Conservation (phyloP, 805 yeast genomes). For the Kuraishia borneana region DNA sequence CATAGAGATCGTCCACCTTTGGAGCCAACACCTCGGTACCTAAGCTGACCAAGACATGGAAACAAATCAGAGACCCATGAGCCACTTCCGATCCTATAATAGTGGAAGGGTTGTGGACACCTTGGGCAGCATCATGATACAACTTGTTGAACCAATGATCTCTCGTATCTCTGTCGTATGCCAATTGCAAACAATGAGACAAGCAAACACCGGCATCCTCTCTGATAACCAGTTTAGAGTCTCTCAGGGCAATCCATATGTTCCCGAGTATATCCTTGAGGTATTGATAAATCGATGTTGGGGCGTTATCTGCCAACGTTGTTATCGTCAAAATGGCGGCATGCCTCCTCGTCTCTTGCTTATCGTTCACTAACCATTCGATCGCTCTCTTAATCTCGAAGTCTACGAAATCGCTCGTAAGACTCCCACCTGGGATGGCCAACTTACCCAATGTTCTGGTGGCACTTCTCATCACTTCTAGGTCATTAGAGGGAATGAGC, state of each 20-base stretch:
- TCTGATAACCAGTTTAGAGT: constrained; percentile 62
- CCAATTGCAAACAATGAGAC: constrained; percentile 65
- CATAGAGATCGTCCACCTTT: constrained; percentile 68
- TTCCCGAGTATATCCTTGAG: constrained; percentile 70
- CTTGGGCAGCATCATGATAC: constrained; percentile 19
- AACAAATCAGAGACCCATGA: constrained; percentile 83
- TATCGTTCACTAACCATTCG: constrained; percentile 86
- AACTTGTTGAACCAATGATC: constrained; percentile 67
- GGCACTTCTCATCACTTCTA: constrained; percentile 78
- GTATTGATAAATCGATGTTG: constrained; percentile 70
- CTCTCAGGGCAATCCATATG: constrained; percentile 82
- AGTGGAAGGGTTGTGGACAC: constrained; percentile 10
- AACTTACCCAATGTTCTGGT: constrained; percentile 80
- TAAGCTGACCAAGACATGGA: constrained; percentile 61
- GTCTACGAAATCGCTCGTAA: constrained; percentile 89
- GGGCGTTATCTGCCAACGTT: constrained; percentile 79
- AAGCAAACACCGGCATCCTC: constrained; percentile 77
- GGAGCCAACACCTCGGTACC: constrained; percentile 65
- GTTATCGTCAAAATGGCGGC: constrained; percentile 80
- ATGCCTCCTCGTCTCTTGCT: constrained; percentile 77
- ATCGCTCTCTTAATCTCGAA: constrained; percentile 81
- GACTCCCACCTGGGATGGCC: constrained; percentile 81
- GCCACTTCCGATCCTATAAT: constrained; percentile 38
- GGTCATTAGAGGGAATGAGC: constrained; percentile 71
- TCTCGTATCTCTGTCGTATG: constrained; percentile 71